Conservation (phyloP, 1,139 yeast genomes). For the Hansenula sp. region DNA sequence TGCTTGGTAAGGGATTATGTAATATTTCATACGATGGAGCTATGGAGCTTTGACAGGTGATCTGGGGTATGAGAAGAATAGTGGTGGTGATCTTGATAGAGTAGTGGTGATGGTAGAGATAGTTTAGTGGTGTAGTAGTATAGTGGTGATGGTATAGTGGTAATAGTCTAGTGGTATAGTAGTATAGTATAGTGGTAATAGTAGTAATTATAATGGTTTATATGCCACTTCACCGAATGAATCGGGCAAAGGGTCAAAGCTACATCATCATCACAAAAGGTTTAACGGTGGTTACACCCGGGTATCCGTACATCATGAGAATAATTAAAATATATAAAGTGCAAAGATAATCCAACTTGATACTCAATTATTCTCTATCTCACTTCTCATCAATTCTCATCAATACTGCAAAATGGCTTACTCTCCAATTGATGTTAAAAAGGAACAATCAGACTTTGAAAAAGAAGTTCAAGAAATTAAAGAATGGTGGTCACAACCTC, state of each 20-base stretch:
- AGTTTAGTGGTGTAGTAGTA: too few species aligned
- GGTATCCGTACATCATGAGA: not conserved
- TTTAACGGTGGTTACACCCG: too few species aligned
- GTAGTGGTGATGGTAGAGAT: too few species aligned
- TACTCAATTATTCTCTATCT: not conserved
- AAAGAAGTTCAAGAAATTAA: slow-evolving; percentile 69
- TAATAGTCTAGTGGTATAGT: too few species aligned
- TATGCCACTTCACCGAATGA: not conserved
- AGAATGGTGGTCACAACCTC: slow-evolving; percentile 89
- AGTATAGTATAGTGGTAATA: too few species aligned
- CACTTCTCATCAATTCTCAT: not conserved
- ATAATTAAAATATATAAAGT: not conserved
- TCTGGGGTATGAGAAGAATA: too few species aligned
- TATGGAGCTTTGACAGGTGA: too few species aligned
- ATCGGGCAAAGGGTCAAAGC: not conserved
- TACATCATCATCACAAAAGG: not conserved
- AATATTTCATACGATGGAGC: too few species aligned
- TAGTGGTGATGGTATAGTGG: not conserved
- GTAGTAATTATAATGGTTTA: too few species aligned
- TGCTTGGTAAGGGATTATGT: too few species aligned
- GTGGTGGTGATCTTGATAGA: too few species aligned
- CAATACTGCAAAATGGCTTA: too few species aligned
- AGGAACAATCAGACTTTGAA: slow-evolving; percentile 44
- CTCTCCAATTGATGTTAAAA: slow-evolving; percentile 1
- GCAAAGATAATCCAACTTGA: not conserved